Base-by-base conservation (phyloP, 768 basidiomycete species). In the Chalciporus pseudorubinellus region DNA sequence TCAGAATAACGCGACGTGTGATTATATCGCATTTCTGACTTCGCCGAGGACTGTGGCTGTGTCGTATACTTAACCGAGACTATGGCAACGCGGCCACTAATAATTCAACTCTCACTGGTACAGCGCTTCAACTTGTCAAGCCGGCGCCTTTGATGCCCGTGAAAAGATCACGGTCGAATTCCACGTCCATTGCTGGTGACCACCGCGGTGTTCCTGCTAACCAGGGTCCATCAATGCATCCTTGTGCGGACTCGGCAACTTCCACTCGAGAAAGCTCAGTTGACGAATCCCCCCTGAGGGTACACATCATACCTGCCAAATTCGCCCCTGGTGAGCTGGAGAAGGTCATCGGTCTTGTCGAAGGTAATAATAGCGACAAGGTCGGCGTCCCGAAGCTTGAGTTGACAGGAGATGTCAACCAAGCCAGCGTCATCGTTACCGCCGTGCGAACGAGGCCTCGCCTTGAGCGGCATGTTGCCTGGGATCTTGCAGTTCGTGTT, bases 341-440 rank as follows among this genome's bases (percentile, higher is more conserved):
- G 4, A 46, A 59, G 43, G 63, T 74, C 16, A 14, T 50, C 13
- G n/a, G n/a, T 29, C 55, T 74, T 11, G 56, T 66, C 34, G 68
- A 69, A 40, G 49, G 43, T 33, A 21, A 41, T 21, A 7, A 6
- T 9, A 44, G 20, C 0, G 9, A 36, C 14, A 21, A 24, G 21
- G 19, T 19, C 3, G 20, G 42, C 39, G 29, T 54, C 21, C 57
- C 57, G 9, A 48, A 46, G 13, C 46, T 80, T 10, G 63, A 73
- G 46, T 61, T 79, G 26, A 76, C 76, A 49, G 54, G 58, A 14
- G 60, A 77, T 34, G 55, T 70, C 3, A 66, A 74, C 14, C 74
- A 79, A 11, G 83, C 87, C 5, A 80, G 90, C 46, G 71, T 90
- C 29, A 69, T 92, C 34, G 61, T 92, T 49, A 88, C 89, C 6